Percentiles rank a stretch among this genome's conserved stretches.
These are phyloP conservation scores for Dorcoceras hygrometricum DNA, from an alignment of 257 asterid species.

Conservation along the genomic window DNA sequence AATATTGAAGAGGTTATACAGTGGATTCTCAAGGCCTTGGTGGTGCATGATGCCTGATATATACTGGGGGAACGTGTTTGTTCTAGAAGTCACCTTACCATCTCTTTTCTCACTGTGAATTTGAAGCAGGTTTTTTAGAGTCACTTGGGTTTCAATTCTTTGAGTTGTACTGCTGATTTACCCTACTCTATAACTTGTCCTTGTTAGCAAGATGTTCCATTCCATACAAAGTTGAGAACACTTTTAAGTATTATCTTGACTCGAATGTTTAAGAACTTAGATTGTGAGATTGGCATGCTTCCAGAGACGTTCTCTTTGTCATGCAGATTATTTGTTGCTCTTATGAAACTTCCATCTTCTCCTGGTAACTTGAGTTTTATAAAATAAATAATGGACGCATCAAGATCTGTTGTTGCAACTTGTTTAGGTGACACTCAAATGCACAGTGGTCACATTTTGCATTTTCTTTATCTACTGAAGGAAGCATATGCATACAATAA, in stretches of 20 bases:
- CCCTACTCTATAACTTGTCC: not conserved
- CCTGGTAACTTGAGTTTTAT: constrained; percentile 52
- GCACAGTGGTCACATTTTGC: constrained; percentile 53
- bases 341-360: constrained; percentile 68
- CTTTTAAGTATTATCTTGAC: constrained; percentile 55
- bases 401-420: constrained; percentile 47
- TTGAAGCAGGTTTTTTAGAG: constrained; percentile 14
- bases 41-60: constrained; percentile 32
- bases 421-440: constrained; percentile 42
- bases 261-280: constrained; percentile 60
- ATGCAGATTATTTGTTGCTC: constrained; percentile 68
- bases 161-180: constrained; percentile 13
- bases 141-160: constrained; percentile 18
- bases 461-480: constrained; percentile 80
- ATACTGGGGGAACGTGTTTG: constrained; percentile 24
- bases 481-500: constrained; percentile 65
- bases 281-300: constrained; percentile 65
- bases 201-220: constrained; percentile 17
- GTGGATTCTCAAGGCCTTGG: constrained; percentile 19
- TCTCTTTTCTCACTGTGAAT: constrained; percentile 27
- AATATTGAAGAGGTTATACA: too few relatives aligned
- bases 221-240: too few relatives aligned
- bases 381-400: constrained; percentile 52
- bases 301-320: constrained; percentile 75
- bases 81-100: constrained; percentile 27